These are phyloP conservation scores for Metarhizium humberi DNA, from an alignment of 2,329 filamentous ascomycete genomes.

Conservation along the genomic window DNA sequence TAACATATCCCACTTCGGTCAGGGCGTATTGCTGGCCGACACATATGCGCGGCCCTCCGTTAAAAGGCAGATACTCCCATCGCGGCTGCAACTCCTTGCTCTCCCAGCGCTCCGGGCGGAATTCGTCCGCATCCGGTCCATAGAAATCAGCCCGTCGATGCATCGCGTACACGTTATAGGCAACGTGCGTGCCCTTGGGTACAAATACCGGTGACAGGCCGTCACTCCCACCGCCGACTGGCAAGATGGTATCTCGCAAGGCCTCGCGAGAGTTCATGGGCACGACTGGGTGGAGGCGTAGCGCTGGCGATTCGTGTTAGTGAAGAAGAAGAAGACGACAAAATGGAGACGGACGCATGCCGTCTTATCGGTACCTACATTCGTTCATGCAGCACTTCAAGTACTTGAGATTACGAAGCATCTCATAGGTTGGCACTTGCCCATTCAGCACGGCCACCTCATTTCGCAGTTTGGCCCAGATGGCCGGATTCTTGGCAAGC, in stretches of 20 bases:
- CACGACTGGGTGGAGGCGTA: constrained; percentile 38
- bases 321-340: background rate
- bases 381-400: constrained; percentile 14
- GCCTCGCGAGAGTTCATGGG: constrained; percentile 38
- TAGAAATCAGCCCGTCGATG: constrained; percentile 28
- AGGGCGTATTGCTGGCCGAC: constrained; percentile 16
- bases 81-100: constrained; percentile 21
- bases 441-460: constrained; percentile 19
- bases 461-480: constrained; percentile 31
- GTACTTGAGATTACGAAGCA: constrained; percentile 12
- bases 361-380: constrained; percentile 5
- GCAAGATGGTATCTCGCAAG: constrained; percentile 36
- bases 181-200: constrained; percentile 31
- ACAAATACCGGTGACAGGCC: constrained; percentile 37
- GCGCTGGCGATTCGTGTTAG: constrained; percentile 14
- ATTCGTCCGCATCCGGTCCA: constrained; percentile 28
- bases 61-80: constrained; percentile 37
- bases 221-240: constrained; percentile 38
- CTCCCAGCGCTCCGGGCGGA: constrained; percentile 32
- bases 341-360: background rate
- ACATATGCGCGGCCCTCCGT: constrained; percentile 36
- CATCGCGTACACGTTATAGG: constrained; percentile 31
- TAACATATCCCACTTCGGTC: constrained; percentile 15
- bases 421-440: constrained; percentile 11
- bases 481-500: constrained; percentile 21